Percentiles rank a stretch among this genome's conserved stretches.
phyloP scores from a whole-genome alignment of 2,329 filamentous ascomycete genomes.

The Sporothrix variecibatus region DNA sequence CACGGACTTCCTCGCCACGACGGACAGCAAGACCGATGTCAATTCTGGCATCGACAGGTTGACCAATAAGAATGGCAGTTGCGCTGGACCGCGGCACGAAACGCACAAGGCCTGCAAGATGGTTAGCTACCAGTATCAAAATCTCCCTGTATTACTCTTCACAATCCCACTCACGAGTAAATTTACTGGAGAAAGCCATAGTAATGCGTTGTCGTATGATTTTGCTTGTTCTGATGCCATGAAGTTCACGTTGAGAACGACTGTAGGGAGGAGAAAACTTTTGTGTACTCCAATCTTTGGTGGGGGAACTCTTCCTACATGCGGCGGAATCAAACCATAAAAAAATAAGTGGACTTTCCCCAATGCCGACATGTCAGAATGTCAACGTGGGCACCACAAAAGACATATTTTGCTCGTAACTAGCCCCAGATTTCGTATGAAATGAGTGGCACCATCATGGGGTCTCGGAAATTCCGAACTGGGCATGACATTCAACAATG shows the following conservation, averaged over 20 bases:
- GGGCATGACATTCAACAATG: background rate
- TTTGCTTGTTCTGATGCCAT: background rate
- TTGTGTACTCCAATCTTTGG: background rate
- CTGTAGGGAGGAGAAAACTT: background rate
- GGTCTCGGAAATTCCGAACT: background rate
- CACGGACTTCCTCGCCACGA: too few species aligned
- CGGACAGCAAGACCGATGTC: slow-evolving; percentile 61
- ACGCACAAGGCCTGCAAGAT: slow-evolving; percentile 55
- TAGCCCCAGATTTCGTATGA: background rate
- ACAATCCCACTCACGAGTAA: background rate
- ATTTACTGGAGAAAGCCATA: background rate
- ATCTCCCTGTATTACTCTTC: too few species aligned
- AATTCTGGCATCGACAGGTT: slow-evolving; percentile 53
- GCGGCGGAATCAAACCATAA: too few species aligned
- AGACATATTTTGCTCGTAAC: background rate
- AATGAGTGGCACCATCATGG: too few species aligned
- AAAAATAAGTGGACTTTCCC: too few species aligned
- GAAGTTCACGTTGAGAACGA: too few species aligned
- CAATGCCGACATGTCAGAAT: background rate
- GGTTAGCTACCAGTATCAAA: too few species aligned
- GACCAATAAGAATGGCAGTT: slow-evolving; percentile 56
- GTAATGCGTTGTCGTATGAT: background rate
- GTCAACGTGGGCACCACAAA: background rate
- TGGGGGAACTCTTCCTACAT: too few species aligned
- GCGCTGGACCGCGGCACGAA: slow-evolving; percentile 53